These are phyloP conservation scores for Arthrobotrys pseudoclavata DNA, from an alignment of 2,329 filamentous ascomycete genomes.

Conservation along the genomic window DNA sequence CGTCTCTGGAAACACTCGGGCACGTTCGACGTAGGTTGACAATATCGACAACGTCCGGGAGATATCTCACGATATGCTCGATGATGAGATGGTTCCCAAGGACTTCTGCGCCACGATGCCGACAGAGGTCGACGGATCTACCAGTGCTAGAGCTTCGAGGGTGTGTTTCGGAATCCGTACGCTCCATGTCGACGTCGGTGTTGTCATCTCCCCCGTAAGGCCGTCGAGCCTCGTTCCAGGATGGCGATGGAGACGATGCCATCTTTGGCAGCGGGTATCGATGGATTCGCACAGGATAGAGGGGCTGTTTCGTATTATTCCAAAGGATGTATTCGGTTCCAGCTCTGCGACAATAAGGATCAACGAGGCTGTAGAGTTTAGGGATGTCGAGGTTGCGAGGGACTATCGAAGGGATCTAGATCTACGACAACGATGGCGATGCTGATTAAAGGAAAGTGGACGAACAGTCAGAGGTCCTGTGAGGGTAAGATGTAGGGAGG, in stretches of 20 bases:
- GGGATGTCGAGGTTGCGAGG: background rate
- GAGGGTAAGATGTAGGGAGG: background rate
- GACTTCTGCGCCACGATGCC: constrained; percentile 42
- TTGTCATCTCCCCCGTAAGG: background rate
- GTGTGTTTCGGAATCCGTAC: background rate
- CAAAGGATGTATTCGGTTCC: background rate
- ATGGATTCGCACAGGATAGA: background rate
- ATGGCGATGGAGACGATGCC: background rate
- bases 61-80: constrained; percentile 52
- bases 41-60: constrained; percentile 54
- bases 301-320: background rate
- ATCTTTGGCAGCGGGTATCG: background rate
- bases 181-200: background rate
- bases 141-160: background rate
- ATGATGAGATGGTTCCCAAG: constrained; percentile 50
- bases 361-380: background rate
- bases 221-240: background rate
- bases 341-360: too few relatives aligned
- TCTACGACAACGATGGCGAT: background rate
- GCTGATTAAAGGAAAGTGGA: background rate
- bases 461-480: too few relatives aligned
- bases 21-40: constrained; percentile 41
- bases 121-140: background rate
- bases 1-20: constrained; percentile 22
- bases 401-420: background rate